These are phyloP conservation scores for Picea engelmannii DNA, from an alignment of 83 land plant species.

Conservation along the genomic window DNA sequence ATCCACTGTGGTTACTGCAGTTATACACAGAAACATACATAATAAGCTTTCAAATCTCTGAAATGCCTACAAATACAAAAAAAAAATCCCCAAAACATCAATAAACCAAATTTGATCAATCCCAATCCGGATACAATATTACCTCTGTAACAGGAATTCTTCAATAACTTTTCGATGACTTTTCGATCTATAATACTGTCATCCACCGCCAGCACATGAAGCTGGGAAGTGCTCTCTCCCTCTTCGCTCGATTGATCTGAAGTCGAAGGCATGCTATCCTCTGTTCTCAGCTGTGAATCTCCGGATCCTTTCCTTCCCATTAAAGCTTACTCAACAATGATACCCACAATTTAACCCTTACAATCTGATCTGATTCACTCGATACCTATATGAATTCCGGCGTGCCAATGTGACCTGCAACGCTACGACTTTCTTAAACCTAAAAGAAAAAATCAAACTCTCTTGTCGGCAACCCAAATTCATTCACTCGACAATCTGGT, in stretches of 20 bases:
- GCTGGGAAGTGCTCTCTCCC: conserved; percentile 18
- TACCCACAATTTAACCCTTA: background rate
- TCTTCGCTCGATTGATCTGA: background rate
- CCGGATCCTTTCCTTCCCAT: background rate
- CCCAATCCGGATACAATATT: background rate
- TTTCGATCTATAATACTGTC: conserved; percentile 68
- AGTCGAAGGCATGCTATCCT: background rate
- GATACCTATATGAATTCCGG: background rate
- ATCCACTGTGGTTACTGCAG: conserved; percentile 80
- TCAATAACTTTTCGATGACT: conserved; percentile 78
- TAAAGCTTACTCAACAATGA: background rate
- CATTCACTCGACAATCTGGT: background rate
- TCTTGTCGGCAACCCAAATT: background rate
- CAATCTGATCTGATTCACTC: background rate
- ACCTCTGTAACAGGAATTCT: conserved; percentile 34
- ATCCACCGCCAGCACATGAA: conserved; percentile 82
- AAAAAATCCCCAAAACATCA: too few relatives aligned
- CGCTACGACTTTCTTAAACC: background rate
- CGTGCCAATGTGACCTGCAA: background rate
- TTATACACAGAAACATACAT: too few relatives aligned
- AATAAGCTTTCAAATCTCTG: background rate
- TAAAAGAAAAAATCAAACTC: too few relatives aligned
- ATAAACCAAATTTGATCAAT: background rate
- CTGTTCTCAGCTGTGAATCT: background rate
- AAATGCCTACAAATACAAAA: too few relatives aligned